Evolutionary conservation across 352 stramenopile species (phyloP).

Genomic region (Globisporangium cylindrosporum): DNA sequence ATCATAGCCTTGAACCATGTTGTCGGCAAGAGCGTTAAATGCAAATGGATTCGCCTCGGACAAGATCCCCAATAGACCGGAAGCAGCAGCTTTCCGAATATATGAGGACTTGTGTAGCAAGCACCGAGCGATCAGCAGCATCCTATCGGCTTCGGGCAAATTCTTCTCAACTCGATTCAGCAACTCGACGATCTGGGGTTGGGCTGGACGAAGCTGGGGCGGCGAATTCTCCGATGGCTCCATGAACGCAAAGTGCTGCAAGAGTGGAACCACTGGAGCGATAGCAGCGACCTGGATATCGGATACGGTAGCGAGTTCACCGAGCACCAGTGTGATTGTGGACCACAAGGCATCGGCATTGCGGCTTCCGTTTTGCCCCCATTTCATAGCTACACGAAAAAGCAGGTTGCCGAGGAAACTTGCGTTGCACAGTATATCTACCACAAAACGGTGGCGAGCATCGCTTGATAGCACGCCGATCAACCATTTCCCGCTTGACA

Average conservation of each 20-base stretch:
- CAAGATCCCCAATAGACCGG: slow-evolving; percentile 33
- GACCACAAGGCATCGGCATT: slow-evolving; percentile 26
- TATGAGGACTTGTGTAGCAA: slow-evolving; percentile 48
- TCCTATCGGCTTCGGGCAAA: slow-evolving; percentile 14
- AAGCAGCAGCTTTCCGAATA: slow-evolving; percentile 46
- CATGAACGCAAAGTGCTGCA: slow-evolving; percentile 61
- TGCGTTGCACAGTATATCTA: slow-evolving; percentile 25
- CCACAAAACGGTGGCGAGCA: slow-evolving; percentile 18
- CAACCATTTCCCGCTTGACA: slow-evolving; percentile 10
- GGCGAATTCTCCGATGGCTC: slow-evolving; percentile 26
- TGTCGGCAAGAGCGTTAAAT: slow-evolving; percentile 17
- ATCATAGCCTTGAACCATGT: background rate
- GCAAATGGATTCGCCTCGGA: slow-evolving; percentile 10
- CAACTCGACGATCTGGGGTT: slow-evolving; percentile 37
- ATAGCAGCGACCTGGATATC: slow-evolving; percentile 24
- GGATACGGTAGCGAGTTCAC: slow-evolving; percentile 16
- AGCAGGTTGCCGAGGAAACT: slow-evolving; percentile 28
- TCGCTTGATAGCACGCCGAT: slow-evolving; percentile 8
- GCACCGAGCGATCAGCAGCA: slow-evolving; percentile 42
- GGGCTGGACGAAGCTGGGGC: slow-evolving; percentile 21
- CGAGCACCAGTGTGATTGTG: slow-evolving; percentile 24
- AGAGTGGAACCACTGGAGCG: slow-evolving; percentile 30
- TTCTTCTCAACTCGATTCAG: slow-evolving; percentile 40
- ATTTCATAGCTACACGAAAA: slow-evolving; percentile 14
- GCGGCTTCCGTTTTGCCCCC: background rate